phyloP scores from a whole-genome alignment of 805 yeast species.

The Sugiyamaella marilandica region DNA sequence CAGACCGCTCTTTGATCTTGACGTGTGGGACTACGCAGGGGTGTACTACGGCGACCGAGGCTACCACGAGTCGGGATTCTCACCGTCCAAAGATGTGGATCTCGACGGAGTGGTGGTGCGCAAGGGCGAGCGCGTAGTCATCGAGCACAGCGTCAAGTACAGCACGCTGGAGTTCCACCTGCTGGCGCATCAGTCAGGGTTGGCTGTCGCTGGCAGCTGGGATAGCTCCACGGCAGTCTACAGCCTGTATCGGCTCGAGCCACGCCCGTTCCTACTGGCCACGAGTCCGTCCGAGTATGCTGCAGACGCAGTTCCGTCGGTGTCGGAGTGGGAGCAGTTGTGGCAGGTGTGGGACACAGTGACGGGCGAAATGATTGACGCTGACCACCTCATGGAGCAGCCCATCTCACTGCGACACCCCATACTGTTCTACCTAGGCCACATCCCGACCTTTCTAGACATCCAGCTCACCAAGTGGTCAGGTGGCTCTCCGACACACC shows the following conservation, averaged over 20 bases:
- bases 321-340: background rate
- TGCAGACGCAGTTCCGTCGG: background rate
- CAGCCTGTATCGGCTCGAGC: background rate
- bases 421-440: background rate
- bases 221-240: background rate
- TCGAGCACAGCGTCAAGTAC: constrained; percentile 1
- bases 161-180: background rate
- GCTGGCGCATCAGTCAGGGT: background rate
- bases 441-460: background rate
- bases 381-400: background rate
- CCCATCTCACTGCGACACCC: constrained; percentile 2
- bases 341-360: constrained; percentile 4
- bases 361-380: background rate
- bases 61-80: background rate
- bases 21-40: constrained; percentile 1
- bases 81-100: background rate
- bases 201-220: background rate
- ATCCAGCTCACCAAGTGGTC: background rate
- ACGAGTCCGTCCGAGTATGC: background rate
- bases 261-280: background rate
- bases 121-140: background rate
- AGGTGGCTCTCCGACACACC: background rate
- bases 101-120: background rate
- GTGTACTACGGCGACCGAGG: background rate
- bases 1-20: background rate